Percentiles rank a stretch among this genome's conserved stretches.
Conservation (phyloP, 441 rosid species). For the Pelargonium citronellum region DNA sequence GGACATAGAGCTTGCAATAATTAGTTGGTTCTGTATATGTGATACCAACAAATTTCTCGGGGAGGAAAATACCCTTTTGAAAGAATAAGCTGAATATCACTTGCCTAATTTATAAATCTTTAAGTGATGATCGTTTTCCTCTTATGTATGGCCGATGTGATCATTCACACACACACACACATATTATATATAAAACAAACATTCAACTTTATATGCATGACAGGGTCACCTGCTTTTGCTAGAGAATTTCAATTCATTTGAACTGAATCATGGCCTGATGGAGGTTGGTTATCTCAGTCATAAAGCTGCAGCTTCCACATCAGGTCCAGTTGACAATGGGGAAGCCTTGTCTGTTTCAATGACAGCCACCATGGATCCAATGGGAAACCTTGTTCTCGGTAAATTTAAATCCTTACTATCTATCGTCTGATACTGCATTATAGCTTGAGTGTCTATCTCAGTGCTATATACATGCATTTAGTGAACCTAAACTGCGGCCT, state of each 20-base stretch:
- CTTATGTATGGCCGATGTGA: neutral
- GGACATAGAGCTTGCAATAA: too few relatives aligned
- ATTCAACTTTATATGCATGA: conserved; percentile 20
- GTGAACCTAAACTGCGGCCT: neutral
- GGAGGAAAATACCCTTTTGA: neutral
- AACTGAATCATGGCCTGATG: conserved; percentile 77
- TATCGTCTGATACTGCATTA: neutral
- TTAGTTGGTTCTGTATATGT: too few relatives aligned
- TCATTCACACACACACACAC: neutral
- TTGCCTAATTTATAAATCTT: neutral
- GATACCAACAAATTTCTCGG: too few relatives aligned
- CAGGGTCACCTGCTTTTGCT: conserved; percentile 88
- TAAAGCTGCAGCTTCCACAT: conserved; percentile 32
- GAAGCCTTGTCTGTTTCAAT: conserved; percentile 60
- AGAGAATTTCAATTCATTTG: conserved; percentile 49
- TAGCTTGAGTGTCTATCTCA: neutral
- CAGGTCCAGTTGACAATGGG: conserved; percentile 35
- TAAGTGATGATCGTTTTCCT: neutral
- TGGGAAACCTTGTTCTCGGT: conserved; percentile 81
- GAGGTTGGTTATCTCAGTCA: conserved; percentile 65
- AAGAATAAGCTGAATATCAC: neutral
- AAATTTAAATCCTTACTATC: conserved; percentile 17
- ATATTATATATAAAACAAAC: conserved; percentile 8
- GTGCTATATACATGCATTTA: neutral
- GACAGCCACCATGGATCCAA: conserved; percentile 68